Percentiles rank a stretch among this genome's conserved stretches.
These are phyloP conservation scores for Puya raimondii DNA, from an alignment of 176 grass and related monocot genomes.

Conservation along the genomic window DNA sequence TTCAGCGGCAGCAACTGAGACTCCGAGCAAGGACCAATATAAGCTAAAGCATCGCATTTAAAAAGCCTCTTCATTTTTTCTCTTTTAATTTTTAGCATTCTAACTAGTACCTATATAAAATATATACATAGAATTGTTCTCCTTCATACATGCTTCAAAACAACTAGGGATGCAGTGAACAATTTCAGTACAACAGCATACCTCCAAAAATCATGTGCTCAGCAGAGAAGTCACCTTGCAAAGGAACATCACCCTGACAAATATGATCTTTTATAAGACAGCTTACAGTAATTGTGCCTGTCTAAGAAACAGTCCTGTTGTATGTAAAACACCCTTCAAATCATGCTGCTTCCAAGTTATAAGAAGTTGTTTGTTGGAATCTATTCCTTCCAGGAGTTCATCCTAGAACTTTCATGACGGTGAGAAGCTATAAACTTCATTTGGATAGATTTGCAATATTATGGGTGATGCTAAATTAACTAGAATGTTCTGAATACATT, in stretches of 20 bases:
- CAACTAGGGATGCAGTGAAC: background rate
- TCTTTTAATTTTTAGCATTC: background rate
- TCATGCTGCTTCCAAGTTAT: too few relatives aligned
- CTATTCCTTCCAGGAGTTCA: too few relatives aligned
- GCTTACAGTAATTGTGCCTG: background rate
- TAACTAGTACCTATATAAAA: background rate
- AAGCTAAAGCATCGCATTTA: too few relatives aligned
- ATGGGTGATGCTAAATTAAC: too few relatives aligned
- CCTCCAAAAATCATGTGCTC: conserved; percentile 99
- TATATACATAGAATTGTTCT: background rate
- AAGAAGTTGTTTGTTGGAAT: too few relatives aligned
- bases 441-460: too few relatives aligned
- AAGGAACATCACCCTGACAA: conserved; percentile 85
- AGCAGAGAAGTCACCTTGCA: conserved; percentile 95
- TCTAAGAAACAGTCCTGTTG: background rate
- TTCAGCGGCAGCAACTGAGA: too few relatives aligned
- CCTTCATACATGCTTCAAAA: background rate
- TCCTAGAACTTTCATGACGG: background rate
- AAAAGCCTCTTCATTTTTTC: background rate
- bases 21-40: too few relatives aligned
- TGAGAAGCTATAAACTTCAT: background rate
- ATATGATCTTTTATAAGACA: conserved; percentile 10
- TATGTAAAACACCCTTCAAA: too few relatives aligned
- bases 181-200: conserved; percentile 16
- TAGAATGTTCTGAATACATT: too few relatives aligned